Conservation (phyloP, 2,329 filamentous ascomycete genomes). For the Apiospora kogelbergensis region DNA sequence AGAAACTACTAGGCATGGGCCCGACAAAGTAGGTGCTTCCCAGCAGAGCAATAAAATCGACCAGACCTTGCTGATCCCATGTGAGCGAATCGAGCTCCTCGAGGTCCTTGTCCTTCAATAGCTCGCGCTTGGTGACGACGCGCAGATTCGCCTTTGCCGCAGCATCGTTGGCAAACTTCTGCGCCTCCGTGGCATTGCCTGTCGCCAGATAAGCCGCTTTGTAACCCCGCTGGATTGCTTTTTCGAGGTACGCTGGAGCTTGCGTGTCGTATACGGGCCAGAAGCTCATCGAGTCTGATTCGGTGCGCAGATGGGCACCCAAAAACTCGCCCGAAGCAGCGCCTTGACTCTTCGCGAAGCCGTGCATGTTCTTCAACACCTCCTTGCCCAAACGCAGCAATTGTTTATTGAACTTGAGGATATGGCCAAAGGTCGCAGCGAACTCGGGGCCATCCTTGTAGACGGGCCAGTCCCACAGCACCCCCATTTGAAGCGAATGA, state of each 20-base stretch:
- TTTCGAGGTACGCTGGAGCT: slow-evolving; percentile 37
- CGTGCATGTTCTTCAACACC: slow-evolving; percentile 35
- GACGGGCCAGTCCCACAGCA: slow-evolving; percentile 46
- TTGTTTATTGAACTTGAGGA: slow-evolving; percentile 42
- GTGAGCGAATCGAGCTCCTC: slow-evolving; percentile 36
- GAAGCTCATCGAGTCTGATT: slow-evolving; percentile 44
- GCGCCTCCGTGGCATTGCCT: slow-evolving; percentile 42
- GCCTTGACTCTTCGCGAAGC: slow-evolving; percentile 25
- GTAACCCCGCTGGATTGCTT: slow-evolving; percentile 31
- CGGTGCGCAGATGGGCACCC: slow-evolving; percentile 48
- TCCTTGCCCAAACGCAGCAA: slow-evolving; percentile 40
- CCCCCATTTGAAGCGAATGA: slow-evolving; percentile 44
- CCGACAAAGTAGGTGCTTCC: slow-evolving; percentile 41
- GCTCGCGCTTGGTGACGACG: slow-evolving; percentile 39
- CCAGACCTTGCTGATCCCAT: slow-evolving; percentile 45
- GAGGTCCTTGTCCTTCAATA: slow-evolving; percentile 33
- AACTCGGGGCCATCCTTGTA: slow-evolving; percentile 48
- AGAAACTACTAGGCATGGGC: slow-evolving; percentile 48
- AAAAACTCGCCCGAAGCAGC: slow-evolving; percentile 29
- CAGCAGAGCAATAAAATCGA: slow-evolving; percentile 42
- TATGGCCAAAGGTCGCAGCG: slow-evolving; percentile 40
- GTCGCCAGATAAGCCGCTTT: slow-evolving; percentile 45
- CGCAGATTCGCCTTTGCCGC: slow-evolving; percentile 30
- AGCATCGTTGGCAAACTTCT: slow-evolving; percentile 36
- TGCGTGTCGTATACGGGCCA: slow-evolving; percentile 47